These are phyloP conservation scores for Mucor racemosus DNA, from an alignment of 371 early-diverging fungal species.

Conservation along the genomic window DNA sequence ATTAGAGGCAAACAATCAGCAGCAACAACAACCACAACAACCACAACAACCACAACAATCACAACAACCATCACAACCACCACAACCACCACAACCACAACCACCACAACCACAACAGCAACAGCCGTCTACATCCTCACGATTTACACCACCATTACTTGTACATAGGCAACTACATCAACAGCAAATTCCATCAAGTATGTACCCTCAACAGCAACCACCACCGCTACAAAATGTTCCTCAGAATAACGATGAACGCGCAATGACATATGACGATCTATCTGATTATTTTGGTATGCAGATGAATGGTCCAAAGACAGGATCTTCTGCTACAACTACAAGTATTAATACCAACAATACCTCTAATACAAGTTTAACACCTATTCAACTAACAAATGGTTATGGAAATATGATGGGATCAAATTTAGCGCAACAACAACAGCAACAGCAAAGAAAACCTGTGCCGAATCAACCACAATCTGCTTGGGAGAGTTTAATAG, in stretches of 20 bases:
- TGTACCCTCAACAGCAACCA: background rate
- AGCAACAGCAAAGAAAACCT: background rate
- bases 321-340: background rate
- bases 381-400: slow-evolving; percentile 21
- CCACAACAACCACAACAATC: no score
- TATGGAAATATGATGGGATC: slow-evolving; percentile 10
- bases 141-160: background rate
- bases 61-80: no score
- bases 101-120: background rate
- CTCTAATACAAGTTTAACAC: background rate
- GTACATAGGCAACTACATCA: background rate
- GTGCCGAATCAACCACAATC: background rate
- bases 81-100: no score
- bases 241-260: background rate
- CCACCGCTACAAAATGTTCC: background rate
- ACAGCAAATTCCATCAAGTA: background rate
- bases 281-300: slow-evolving; percentile 20
- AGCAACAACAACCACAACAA: no score
- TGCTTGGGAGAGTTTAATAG: slow-evolving; percentile 15
- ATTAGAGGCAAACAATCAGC: no score
- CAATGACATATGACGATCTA: slow-evolving; percentile 12
- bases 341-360: background rate
- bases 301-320: background rate
- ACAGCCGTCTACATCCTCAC: background rate
- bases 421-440: background rate